Conservation (phyloP, 306 rosid genomes). For the Rosa multiflora region DNA sequence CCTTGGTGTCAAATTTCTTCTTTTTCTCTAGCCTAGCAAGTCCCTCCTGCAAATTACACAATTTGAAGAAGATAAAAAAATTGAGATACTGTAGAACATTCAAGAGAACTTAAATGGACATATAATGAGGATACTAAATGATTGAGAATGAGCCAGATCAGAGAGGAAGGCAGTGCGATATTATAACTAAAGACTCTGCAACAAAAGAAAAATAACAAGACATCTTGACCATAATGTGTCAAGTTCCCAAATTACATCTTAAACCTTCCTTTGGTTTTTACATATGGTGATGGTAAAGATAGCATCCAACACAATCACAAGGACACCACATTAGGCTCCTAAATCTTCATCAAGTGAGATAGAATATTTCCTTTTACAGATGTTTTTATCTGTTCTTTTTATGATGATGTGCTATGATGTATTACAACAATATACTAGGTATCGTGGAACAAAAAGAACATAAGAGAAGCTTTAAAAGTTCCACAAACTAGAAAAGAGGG, state of each 20-base stretch:
- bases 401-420: neutral
- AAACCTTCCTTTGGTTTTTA: neutral
- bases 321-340: neutral
- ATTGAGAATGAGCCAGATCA: neutral
- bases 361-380: neutral
- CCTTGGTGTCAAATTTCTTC: slow-evolving; percentile 72
- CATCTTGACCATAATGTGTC: neutral
- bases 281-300: neutral
- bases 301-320: neutral
- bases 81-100: neutral
- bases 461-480: neutral
- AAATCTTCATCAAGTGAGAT: neutral
- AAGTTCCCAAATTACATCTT: neutral
- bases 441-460: neutral
- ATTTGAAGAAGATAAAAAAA: neutral
- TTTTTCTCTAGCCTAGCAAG: slow-evolving; percentile 78
- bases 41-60: slow-evolving; percentile 74
- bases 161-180: neutral
- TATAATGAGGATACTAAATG: neutral
- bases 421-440: neutral
- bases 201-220: neutral
- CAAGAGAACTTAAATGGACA: neutral
- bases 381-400: neutral
- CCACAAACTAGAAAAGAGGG: slow-evolving; percentile 12
- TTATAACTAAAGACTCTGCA: too few relatives aligned